Base-by-base conservation (phyloP, 2,329 filamentous ascomycete species). In the Lanzia echinophila region DNA sequence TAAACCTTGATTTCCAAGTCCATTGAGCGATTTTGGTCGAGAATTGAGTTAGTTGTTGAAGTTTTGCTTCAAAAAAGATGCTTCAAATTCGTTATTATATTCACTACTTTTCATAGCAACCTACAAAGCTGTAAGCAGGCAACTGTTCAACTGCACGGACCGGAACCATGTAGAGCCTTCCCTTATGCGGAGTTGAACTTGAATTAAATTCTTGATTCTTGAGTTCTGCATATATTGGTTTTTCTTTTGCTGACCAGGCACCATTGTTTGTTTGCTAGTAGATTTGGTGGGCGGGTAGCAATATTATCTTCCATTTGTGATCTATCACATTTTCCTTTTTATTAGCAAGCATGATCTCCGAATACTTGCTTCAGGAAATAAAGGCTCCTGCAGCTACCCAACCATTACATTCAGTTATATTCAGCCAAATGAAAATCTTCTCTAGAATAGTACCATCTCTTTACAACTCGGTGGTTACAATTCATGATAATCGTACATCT, bases 401-500 rank as follows among this genome's bases (percentile, higher is more conserved):
- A 28, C 8, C 24, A 28, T 28, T 28, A 28, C 24, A 28, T 4
- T 4, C 24, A 28, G 24, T 28, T 28, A 28, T 4, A 28, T 28
- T 28, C 24, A 28, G 24, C 24, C 24, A 28, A 28, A 28, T 4
- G 24, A 28, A 28, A 28, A 28, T 28, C 24, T 28, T 28, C 24
- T 28, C 24, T 28, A 13, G 15, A 36, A n/a, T 13, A 36, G 15
- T n/a, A 36, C 11, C 11, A 4, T 12, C 11, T 36, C 34, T 36
- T 36, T 13, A 36, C 12, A 36, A 36, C 20, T 28, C 15, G 11
- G 11, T 22, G 19, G 8, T 13, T 3, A 15, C 24, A 11, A 22
- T 33, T 53, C 59, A 62, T 48, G 59, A 62, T 53, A 67, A 54
- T 41, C 64, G 58, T 50, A 54, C 56, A 61, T 67, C 65, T 55